phyloP scores from a whole-genome alignment of 257 asterid genomes.

The Solanum verrucosum region DNA sequence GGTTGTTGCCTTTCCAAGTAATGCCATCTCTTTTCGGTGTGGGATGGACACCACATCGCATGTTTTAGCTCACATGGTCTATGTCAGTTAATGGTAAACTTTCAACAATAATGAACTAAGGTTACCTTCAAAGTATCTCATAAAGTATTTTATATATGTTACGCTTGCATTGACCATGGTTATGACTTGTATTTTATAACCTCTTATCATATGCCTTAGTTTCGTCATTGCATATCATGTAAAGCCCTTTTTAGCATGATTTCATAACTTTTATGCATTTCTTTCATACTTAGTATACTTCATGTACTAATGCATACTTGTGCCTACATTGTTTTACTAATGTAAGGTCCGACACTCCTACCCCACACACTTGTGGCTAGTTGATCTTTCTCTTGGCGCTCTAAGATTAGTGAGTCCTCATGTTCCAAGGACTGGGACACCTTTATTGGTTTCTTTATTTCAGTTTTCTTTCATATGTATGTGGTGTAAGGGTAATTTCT shows the following conservation, averaged over 20 bases:
- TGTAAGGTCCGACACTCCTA: neutral
- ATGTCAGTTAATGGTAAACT: neutral
- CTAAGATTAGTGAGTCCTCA: neutral
- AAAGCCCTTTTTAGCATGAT: neutral
- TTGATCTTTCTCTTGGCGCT: neutral
- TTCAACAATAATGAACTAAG: neutral
- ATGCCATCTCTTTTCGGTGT: neutral
- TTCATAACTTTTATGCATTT: neutral
- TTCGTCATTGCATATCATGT: neutral
- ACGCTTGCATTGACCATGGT: neutral
- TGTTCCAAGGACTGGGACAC: neutral
- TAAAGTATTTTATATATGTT: too few species aligned
- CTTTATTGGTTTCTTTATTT: neutral
- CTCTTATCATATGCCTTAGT: neutral
- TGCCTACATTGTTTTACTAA: neutral
- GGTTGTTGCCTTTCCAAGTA: neutral
- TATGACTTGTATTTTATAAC: neutral
- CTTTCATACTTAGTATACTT: neutral
- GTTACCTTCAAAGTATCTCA: neutral
- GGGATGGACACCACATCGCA: neutral
- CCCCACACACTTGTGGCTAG: neutral
- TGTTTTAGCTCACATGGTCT: neutral
- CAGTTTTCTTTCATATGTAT: neutral
- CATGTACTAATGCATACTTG: neutral
- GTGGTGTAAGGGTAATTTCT: neutral